Conservation (phyloP, 2,329 filamentous ascomycete species). For the Achaetomium macrosporum region DNA sequence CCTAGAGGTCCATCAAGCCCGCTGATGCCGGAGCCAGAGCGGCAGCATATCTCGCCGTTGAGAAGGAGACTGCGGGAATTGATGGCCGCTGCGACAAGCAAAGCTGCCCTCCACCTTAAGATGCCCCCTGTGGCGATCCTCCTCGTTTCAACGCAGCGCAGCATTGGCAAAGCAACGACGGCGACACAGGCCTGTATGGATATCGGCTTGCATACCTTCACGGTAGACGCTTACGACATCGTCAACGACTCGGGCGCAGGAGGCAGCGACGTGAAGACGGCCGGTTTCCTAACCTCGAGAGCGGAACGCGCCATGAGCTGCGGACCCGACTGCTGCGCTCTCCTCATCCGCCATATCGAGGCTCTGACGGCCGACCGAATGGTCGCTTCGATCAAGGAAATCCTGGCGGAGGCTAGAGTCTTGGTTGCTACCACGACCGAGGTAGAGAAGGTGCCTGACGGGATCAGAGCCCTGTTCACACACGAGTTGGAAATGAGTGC, state of each 20-base stretch:
- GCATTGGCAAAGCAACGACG: slow-evolving; percentile 84
- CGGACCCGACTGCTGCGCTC: slow-evolving; percentile 72
- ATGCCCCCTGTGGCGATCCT: slow-evolving; percentile 86
- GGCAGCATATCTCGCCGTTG: slow-evolving; percentile 51
- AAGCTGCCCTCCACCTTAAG: slow-evolving; percentile 76
- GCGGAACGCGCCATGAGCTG: slow-evolving; percentile 86
- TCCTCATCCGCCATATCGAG: slow-evolving; percentile 87
- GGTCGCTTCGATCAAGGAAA: slow-evolving; percentile 74
- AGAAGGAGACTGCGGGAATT: slow-evolving; percentile 74
- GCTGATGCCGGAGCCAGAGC: slow-evolving; percentile 39
- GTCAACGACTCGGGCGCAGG: slow-evolving; percentile 84
- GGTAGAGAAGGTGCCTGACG: slow-evolving; percentile 88
- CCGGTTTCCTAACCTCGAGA: slow-evolving; percentile 80
- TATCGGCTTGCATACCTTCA: slow-evolving; percentile 82
- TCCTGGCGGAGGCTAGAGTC: slow-evolving; percentile 72
- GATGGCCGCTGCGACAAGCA: slow-evolving; percentile 81
- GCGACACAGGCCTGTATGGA: slow-evolving; percentile 75
- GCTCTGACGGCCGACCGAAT: slow-evolving; percentile 88
- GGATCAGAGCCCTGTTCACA: slow-evolving; percentile 83
- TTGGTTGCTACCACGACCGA: slow-evolving; percentile 92
- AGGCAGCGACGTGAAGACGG: slow-evolving; percentile 87
- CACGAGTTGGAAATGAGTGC: slow-evolving; percentile 93
- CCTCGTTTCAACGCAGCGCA: slow-evolving; percentile 83
- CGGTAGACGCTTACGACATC: slow-evolving; percentile 88
- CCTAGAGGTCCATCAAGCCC: slow-evolving; percentile 34